phyloP scores from a whole-genome alignment of 2,329 filamentous ascomycete species.

The Colletotrichum neosansevieriae region DNA sequence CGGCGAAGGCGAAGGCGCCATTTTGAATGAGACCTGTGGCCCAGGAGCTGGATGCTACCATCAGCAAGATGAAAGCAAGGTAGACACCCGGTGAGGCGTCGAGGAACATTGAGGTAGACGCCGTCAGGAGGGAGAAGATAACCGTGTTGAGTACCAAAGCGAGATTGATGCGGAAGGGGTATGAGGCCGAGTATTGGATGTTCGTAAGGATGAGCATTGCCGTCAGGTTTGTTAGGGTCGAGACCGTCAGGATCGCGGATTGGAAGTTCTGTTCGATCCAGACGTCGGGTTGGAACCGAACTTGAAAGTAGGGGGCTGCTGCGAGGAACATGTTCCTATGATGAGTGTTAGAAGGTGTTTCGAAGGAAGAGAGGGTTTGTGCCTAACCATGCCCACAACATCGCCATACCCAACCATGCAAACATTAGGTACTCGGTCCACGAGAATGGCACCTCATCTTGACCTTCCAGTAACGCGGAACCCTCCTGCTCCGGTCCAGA shows the following conservation, averaged over 20 bases:
- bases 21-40: conserved; percentile 92
- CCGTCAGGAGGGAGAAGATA: conserved; percentile 81
- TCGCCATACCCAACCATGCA: conserved; percentile 85
- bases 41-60: conserved; percentile 83
- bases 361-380: background rate
- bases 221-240: conserved; percentile 83
- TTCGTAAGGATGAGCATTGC: conserved; percentile 83
- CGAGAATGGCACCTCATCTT: conserved; percentile 73
- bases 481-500: conserved; percentile 46
- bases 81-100: conserved; percentile 74
- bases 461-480: conserved; percentile 45
- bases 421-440: conserved; percentile 91
- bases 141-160: conserved; percentile 82
- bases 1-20: conserved; percentile 91
- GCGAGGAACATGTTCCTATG: conserved; percentile 97
- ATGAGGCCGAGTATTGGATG: conserved; percentile 85
- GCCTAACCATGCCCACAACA: conserved; percentile 95
- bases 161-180: conserved; percentile 85
- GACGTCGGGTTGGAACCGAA: conserved; percentile 77
- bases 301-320: conserved; percentile 91
- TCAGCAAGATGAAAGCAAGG: conserved; percentile 83
- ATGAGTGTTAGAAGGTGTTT: conserved; percentile 7
- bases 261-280: conserved; percentile 88
- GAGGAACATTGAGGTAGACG: conserved; percentile 80
- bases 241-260: conserved; percentile 87